Conservation (phyloP, 2,329 filamentous ascomycete genomes). For the Pleomassaria siparia region DNA sequence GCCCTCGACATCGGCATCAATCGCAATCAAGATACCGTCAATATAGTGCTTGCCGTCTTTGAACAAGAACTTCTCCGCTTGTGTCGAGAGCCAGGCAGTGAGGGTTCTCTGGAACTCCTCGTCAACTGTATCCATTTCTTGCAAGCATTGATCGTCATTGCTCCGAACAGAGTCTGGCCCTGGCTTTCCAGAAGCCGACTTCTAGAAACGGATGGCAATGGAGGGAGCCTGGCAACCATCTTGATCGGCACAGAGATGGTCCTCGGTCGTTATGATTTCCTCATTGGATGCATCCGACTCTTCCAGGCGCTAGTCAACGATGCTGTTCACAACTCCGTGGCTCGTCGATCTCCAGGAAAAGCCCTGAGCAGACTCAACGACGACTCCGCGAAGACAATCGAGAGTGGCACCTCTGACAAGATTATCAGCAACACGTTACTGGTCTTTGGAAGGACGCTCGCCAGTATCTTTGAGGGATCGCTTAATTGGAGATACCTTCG, state of each 20-base stretch:
- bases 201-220: constrained; percentile 73
- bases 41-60: constrained; percentile 80
- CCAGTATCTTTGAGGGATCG: constrained; percentile 84
- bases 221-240: constrained; percentile 74
- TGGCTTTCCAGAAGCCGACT: constrained; percentile 80
- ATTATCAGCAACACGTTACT: constrained; percentile 71
- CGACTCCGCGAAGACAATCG: constrained; percentile 51
- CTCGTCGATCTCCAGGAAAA: constrained; percentile 62
- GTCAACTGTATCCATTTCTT: constrained; percentile 81
- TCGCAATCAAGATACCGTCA: constrained; percentile 71
- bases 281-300: constrained; percentile 71
- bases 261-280: constrained; percentile 73
- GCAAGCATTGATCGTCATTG: constrained; percentile 67
- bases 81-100: constrained; percentile 57
- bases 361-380: constrained; percentile 51
- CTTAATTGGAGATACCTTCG: constrained; percentile 80
- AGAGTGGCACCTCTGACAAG: constrained; percentile 76
- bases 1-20: constrained; percentile 44
- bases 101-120: constrained; percentile 66
- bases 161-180: constrained; percentile 86
- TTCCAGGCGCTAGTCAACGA: constrained; percentile 77
- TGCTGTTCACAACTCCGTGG: constrained; percentile 68
- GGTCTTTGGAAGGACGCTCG: constrained; percentile 71
- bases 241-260: constrained; percentile 82
- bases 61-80: constrained; percentile 63